These are phyloP conservation scores for Globisporangium recalcitrans DNA, from an alignment of 352 stramenopile species.

Conservation along the genomic window DNA sequence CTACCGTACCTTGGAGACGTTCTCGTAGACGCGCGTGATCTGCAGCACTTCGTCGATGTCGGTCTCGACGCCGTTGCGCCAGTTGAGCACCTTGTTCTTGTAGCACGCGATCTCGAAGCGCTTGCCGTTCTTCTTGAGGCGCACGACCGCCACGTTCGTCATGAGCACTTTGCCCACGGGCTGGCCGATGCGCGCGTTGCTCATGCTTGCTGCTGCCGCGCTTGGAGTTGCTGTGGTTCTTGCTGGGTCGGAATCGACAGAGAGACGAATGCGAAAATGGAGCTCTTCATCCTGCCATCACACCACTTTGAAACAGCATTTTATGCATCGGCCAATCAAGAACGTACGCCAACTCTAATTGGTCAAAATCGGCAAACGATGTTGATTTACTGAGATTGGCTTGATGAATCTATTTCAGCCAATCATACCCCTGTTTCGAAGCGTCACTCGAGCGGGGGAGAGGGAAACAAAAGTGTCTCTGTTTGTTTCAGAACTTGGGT, in stretches of 20 bases:
- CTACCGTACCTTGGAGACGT: slow-evolving; percentile 87
- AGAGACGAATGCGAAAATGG: neutral
- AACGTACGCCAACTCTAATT: neutral
- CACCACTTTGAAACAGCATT: no score
- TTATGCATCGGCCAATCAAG: neutral
- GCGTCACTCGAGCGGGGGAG: neutral
- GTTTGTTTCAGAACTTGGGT: neutral
- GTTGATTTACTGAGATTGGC: no score
- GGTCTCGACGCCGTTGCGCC: slow-evolving; percentile 95
- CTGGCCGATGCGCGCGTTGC: slow-evolving; percentile 62
- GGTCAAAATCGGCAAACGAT: no score
- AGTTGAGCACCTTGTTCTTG: slow-evolving; percentile 99
- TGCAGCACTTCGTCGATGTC: slow-evolving; percentile 98
- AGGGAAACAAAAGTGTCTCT: neutral
- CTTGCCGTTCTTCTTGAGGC: slow-evolving; percentile 92
- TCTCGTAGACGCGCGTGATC: slow-evolving; percentile 96
- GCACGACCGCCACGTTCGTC: slow-evolving; percentile 97
- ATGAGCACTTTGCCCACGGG: slow-evolving; percentile 86
- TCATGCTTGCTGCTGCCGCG: slow-evolving; percentile 26
- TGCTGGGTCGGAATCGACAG: neutral
- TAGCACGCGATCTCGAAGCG: slow-evolving; percentile 99
- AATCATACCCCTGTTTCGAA: neutral
- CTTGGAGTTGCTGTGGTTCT: neutral
- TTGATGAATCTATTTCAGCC: no score
- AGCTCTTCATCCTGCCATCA: no score